A percentile compares a stretch with the other conserved stretches of the same genome.
phyloP scores from a whole-genome alignment of 2,329 filamentous ascomycete genomes.

The Cladosporium austrohemisphaericum region DNA sequence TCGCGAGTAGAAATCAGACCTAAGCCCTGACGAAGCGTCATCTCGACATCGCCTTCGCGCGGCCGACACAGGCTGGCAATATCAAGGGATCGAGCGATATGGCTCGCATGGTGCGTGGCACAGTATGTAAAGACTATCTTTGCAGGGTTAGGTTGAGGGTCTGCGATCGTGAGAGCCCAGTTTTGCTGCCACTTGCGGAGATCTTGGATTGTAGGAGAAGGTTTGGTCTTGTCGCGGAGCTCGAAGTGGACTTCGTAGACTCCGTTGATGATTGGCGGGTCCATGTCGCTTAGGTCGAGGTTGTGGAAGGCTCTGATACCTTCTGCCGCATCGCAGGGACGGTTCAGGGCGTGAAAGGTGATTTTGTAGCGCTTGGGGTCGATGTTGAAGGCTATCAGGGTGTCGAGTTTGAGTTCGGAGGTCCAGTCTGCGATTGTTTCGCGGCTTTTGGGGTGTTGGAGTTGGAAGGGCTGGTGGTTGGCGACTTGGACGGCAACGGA shows the following conservation, averaged over 20 bases:
- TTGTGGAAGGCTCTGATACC: neutral
- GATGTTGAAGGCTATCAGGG: constrained; percentile 33
- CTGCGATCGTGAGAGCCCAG: neutral
- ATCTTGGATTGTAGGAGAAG: neutral
- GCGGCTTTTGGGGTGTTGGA: neutral
- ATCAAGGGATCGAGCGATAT: neutral
- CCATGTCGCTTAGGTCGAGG: neutral
- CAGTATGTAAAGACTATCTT: neutral
- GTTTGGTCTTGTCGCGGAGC: neutral
- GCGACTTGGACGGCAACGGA: neutral
- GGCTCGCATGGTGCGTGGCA: neutral
- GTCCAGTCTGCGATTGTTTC: constrained; percentile 40
- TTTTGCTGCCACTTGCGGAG: constrained; percentile 1
- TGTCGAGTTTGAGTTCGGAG: constrained; percentile 72
- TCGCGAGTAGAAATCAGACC: neutral
- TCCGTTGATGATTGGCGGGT: neutral
- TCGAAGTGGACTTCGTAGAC: constrained; percentile 1
- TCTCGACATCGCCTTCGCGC: neutral
- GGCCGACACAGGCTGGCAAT: neutral
- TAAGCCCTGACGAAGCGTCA: neutral
- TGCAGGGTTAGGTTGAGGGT: neutral
- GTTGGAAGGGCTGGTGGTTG: neutral
- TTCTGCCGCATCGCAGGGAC: neutral
- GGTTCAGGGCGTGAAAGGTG: neutral
- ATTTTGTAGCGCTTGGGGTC: neutral